A percentile compares a stretch with the other conserved stretches of the same genome.
phyloP scores from a whole-genome alignment of 306 rosid genomes.

The Mucuna pruriens region DNA sequence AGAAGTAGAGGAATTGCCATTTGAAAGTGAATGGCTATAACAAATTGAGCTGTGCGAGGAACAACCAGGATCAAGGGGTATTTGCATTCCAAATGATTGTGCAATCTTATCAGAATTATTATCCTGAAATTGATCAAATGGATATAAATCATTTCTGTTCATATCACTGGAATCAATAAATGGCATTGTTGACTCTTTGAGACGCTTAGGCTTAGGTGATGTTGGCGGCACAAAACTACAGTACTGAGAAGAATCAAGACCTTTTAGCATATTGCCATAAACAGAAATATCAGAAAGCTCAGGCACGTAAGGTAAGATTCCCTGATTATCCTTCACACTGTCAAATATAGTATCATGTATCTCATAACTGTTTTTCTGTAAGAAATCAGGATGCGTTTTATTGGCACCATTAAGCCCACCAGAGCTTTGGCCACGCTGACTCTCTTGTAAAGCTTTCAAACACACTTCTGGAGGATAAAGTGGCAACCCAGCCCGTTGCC shows the following conservation, averaged over 20 bases:
- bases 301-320: conserved; percentile 58
- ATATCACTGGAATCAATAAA: conserved; percentile 55
- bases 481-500: conserved; percentile 92
- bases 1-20: conserved; percentile 96
- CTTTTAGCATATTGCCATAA: conserved; percentile 56
- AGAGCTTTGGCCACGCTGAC: conserved; percentile 54
- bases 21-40: conserved; percentile 81
- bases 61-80: conserved; percentile 62
- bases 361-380: conserved; percentile 57
- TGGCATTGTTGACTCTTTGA: conserved; percentile 64
- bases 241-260: conserved; percentile 70
- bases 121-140: conserved; percentile 54
- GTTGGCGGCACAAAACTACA: conserved; percentile 55
- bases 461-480: conserved; percentile 88
- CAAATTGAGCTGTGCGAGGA: conserved; percentile 53
- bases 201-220: conserved; percentile 64
- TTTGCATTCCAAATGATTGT: conserved; percentile 56
- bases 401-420: conserved; percentile 55
- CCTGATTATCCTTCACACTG: conserved; percentile 58
- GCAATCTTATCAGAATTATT: conserved; percentile 53
- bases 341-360: conserved; percentile 69
- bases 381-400: conserved; percentile 51
- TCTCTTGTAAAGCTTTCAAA: conserved; percentile 59
- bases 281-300: conserved; percentile 60
- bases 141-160: conserved; percentile 51